Conservation (phyloP, 2,329 filamentous ascomycete genomes). For the Emergomyces orientalis region DNA sequence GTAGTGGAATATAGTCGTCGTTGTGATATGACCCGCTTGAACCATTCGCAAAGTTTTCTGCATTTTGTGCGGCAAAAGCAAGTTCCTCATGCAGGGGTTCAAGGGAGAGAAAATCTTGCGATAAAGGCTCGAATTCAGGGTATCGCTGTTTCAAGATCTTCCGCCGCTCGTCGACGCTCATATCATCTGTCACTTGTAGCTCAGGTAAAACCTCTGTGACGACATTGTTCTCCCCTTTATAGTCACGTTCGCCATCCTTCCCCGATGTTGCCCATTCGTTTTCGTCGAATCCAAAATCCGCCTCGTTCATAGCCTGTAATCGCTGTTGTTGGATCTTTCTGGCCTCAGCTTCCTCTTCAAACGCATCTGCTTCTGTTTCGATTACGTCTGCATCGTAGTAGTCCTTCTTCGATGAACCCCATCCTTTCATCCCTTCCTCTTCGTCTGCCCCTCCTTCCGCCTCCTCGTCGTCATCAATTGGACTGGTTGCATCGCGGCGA, state of each 20-base stretch:
- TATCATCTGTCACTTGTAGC: slow-evolving; percentile 68
- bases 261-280: slow-evolving; percentile 65
- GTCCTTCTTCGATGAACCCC: slow-evolving; percentile 80
- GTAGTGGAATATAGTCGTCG: slow-evolving; percentile 41
- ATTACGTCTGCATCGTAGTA: slow-evolving; percentile 84
- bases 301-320: slow-evolving; percentile 75
- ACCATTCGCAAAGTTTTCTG: slow-evolving; percentile 35
- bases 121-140: slow-evolving; percentile 82
- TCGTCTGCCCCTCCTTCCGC: slow-evolving; percentile 49
- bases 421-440: slow-evolving; percentile 56
- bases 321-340: slow-evolving; percentile 84
- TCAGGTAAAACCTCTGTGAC: slow-evolving; percentile 82
- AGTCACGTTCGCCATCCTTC: slow-evolving; percentile 41
- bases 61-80: slow-evolving; percentile 48
- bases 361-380: slow-evolving; percentile 61
- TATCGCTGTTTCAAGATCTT: slow-evolving; percentile 72
- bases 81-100: slow-evolving; percentile 54
- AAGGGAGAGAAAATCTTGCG: slow-evolving; percentile 67
- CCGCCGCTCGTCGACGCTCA: slow-evolving; percentile 63
- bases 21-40: slow-evolving; percentile 25
- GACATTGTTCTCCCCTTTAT: slow-evolving; percentile 45
- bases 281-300: slow-evolving; percentile 89
- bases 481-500: slow-evolving; percentile 16
- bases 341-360: slow-evolving; percentile 88
- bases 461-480: slow-evolving; percentile 23